Percentiles rank a stretch among this genome's conserved stretches.
Conservation (phyloP, 768 basidiomycete species). For the Pisolithus tinctorius region DNA sequence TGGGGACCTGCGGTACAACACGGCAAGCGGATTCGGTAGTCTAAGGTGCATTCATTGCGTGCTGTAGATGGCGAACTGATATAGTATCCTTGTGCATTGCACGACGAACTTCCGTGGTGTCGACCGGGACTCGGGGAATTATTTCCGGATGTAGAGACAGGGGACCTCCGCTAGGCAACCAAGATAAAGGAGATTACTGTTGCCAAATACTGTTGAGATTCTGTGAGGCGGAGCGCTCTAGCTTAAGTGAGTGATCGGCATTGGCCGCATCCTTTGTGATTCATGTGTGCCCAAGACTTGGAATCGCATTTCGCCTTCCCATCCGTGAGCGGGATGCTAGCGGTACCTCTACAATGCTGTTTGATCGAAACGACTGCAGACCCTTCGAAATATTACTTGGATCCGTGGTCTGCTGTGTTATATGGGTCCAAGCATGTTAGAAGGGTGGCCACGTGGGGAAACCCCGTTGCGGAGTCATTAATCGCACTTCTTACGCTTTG, state of each 20-base stretch:
- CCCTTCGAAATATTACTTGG: not conserved
- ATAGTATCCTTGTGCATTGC: not conserved
- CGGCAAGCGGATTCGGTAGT: constrained; percentile 69
- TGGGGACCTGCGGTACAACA: constrained; percentile 72
- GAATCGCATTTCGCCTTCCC: not conserved
- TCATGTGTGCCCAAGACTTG: not conserved
- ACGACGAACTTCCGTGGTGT: not conserved
- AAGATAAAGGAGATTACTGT: not conserved
- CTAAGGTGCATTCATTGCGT: constrained; percentile 28
- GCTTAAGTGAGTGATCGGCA: not conserved
- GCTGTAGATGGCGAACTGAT: not conserved
- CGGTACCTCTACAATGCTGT: no score
- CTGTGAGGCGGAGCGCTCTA: not conserved
- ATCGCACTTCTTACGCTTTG: constrained; percentile 15
- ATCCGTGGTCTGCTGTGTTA: not conserved
- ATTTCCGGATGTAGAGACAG: not conserved
- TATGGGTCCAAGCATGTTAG: not conserved
- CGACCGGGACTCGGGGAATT: not conserved
- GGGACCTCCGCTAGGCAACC: not conserved
- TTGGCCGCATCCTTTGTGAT: not conserved
- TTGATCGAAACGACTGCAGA: not conserved
- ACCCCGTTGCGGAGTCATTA: constrained; percentile 20
- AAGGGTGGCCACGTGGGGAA: constrained; percentile 5
- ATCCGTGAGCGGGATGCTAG: no score
- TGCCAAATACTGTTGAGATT: not conserved